Base-by-base conservation (phyloP, 371 early-diverging fungal genomes). In the Lichtheimia corymbifera region DNA sequence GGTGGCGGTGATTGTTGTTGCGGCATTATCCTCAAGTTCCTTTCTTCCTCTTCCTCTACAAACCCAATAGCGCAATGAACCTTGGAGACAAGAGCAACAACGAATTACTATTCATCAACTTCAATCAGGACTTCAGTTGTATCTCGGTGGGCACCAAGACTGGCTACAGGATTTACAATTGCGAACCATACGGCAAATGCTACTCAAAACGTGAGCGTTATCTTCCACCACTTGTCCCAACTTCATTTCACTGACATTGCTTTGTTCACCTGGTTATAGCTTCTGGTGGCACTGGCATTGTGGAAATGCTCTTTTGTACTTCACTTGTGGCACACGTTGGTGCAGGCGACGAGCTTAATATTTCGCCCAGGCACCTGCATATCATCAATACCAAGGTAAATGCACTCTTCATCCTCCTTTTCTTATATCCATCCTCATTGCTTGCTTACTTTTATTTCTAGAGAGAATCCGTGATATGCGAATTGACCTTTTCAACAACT, bases 291-390 rank as follows among this genome's bases (percentile, higher is more conserved):
- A 92, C 94, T 20, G 94, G 95, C 18, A 91, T 96, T 56, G 94
- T 94, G 5, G 97, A 96, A 77, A 97, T 98, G 97, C 79, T 98
- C 42, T 98, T 97, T 63, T 93, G 91, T 62, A 97, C 98, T 3
- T 91, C 91, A 9, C 84, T 98, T 17, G 95, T 98, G 0, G 98
- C 97, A 0, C 77, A 97, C 24, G 97, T 96, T 13, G 98, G 97
- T 4, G 91, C 96, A 15, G 97, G 97, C 4, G 95, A 95, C 63
- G 89, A 91, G 61, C 93, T 95, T 14, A 73, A 89, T n/a, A 88
- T 92, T 57, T 92, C 94, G 15, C 94, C 97, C 45, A 83, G 97
- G 63, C 82, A 93, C 56, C 80, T 98, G 53, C 95, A 95, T 71
- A 93, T 98, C 52, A 87, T 88, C 43, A 98, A 98, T 70, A 98